Percentiles rank a stretch among this genome's conserved stretches.
Conservation (phyloP, 768 basidiomycete genomes). For the Tubosaeta sp. region DNA sequence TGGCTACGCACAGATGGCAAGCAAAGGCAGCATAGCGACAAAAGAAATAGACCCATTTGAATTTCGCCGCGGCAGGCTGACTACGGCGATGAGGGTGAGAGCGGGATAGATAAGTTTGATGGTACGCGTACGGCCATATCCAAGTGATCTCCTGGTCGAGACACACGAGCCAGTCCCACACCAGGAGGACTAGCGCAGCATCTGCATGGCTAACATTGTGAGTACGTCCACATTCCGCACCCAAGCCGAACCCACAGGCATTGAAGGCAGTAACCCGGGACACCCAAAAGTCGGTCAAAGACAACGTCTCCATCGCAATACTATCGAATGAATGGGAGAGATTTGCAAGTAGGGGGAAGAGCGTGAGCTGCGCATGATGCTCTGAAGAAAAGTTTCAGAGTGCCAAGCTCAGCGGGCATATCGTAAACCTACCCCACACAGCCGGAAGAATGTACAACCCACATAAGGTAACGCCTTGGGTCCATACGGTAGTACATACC, state of each 20-base stretch:
- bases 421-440: background rate
- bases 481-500: no score
- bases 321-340: background rate
- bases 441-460: background rate
- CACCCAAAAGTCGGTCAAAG: constrained; percentile 7
- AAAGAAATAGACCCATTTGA: constrained; percentile 10
- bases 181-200: constrained; percentile 1
- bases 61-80: background rate
- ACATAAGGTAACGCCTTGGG: background rate
- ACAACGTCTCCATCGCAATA: constrained; percentile 3
- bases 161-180: constrained; percentile 11
- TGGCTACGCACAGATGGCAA: constrained; percentile 6
- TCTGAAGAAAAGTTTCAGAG: background rate
- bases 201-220: background rate
- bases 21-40: constrained; percentile 7
- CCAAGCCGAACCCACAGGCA: constrained; percentile 2
- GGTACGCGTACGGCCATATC: constrained; percentile 6
- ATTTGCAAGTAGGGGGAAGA: background rate
- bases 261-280: constrained; percentile 9
- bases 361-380: background rate
- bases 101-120: background rate
- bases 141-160: constrained; percentile 6
- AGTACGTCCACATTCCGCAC: background rate
- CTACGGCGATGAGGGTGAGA: background rate
- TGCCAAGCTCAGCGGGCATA: background rate